Evolutionary conservation across 2,329 filamentous ascomycete species (phyloP), one percentile per base, ranked within the genome.

Genomic region (Aspergillus awamori): DNA sequence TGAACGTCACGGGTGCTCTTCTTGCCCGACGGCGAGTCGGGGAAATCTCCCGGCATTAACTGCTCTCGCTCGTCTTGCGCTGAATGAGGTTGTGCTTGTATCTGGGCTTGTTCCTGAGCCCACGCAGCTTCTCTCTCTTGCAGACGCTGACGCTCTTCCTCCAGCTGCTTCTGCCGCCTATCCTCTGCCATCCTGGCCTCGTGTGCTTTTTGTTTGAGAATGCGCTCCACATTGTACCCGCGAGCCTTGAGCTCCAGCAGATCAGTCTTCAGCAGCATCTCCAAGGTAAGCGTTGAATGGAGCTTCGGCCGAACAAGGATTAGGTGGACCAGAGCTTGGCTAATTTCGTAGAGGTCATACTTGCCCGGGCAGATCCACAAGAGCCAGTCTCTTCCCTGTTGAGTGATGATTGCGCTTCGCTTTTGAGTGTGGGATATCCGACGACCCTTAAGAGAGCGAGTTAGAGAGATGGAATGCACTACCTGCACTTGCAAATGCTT

Each of bases 151-250:
- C 89, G 86, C 71, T 96, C 92, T 52, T 87, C 86, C 64, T 91
- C 89, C 5, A 93, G 76, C 38, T 90, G 71, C 70, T 89, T 89
- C 70, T 89, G 88, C 53, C 91, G 86, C 73, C 92, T 88, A 69
- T 91, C 90, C 71, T 97, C 93, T 0, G 92, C 93, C 65, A 98
- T 88, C 56, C 91, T 87, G 5, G 92, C 91, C 75, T 98, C 93
- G 2, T 91, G 91, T 20, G 90, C 92, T 79, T 96, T 96, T 57
- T 89, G 89, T 39, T 92, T 87, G 22, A 99, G 83, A 64, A 99
- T 98, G 53, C 95, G 89, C 71, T 97, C 92, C 41, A 99, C 95
- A 67, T 99, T 98, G 81, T 97, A 98, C 1, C 95, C 95, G 65
- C 95, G 92, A 62, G 88, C 87, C 69, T 92, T 89, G 43, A 99